Evolutionary conservation across 148 eudicot species (phyloP).

Genomic region (Rhododendron williamsianum): DNA sequence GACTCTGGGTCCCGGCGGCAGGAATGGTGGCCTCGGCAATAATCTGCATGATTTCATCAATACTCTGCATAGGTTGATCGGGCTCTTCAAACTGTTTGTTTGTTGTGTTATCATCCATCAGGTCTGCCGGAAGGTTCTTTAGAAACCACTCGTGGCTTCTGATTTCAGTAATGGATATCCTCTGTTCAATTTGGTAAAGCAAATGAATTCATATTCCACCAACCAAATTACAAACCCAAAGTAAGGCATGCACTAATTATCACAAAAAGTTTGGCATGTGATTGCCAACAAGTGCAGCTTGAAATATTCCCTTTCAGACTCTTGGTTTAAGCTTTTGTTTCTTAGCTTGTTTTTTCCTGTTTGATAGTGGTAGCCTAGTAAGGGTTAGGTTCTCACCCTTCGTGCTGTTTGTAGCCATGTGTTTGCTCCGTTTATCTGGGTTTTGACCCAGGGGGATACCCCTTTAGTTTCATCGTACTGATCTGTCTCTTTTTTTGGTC

Average conservation of each 20-base stretch:
- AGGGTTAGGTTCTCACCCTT: background rate
- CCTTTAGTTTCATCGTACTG: background rate
- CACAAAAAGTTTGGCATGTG: background rate
- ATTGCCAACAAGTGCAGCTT: background rate
- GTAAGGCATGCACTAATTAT: background rate
- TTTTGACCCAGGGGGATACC: background rate
- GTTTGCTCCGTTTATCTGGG: background rate
- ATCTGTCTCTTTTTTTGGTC: background rate
- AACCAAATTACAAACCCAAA: background rate
- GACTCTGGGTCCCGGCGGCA: conserved; percentile 68
- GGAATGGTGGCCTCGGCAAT: conserved; percentile 92
- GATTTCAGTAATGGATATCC: conserved; percentile 81
- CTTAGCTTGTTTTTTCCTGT: background rate
- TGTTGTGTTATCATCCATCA: conserved; percentile 60
- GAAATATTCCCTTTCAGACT: background rate
- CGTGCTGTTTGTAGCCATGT: too few relatives aligned
- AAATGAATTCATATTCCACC: background rate
- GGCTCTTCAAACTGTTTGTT: conserved; percentile 82
- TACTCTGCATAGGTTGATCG: conserved; percentile 88
- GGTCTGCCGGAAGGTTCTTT: conserved; percentile 78
- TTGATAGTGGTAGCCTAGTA: background rate
- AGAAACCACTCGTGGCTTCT: conserved; percentile 75
- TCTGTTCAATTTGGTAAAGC: conserved; percentile 32
- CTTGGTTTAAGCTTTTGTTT: background rate
- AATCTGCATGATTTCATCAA: conserved; percentile 76